These are phyloP conservation scores for Phoenix roebelenii DNA, from an alignment of 176 grass and related monocot genomes.

Conservation along the genomic window DNA sequence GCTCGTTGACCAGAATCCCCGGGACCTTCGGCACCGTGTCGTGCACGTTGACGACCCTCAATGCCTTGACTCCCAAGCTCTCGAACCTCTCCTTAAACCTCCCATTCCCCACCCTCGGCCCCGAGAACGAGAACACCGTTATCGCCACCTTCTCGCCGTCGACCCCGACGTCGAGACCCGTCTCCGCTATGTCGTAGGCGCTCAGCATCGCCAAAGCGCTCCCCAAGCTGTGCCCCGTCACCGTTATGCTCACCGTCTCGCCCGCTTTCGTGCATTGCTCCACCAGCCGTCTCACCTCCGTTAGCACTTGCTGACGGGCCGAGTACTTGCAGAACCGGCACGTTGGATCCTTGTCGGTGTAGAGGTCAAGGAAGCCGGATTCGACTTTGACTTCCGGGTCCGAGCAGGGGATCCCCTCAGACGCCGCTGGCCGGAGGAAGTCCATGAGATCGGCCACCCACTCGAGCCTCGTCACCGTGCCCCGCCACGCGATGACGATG, in stretches of 20 bases:
- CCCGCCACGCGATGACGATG: conserved; percentile 75
- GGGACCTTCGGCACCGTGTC: conserved; percentile 71
- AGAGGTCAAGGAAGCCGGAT: conserved; percentile 67
- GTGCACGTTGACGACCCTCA: conserved; percentile 77
- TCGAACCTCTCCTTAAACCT: conserved; percentile 64
- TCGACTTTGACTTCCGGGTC: conserved; percentile 60
- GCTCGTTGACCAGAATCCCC: conserved; percentile 70
- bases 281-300: conserved; percentile 56
- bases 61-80: conserved; percentile 48
- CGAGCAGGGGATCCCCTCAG: conserved; percentile 59
- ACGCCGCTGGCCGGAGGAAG: conserved; percentile 43
- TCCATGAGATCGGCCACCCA: conserved; percentile 86
- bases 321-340: conserved; percentile 96
- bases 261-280: conserved; percentile 20
- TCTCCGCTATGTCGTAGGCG: conserved; percentile 84
- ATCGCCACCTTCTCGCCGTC: conserved; percentile 20
- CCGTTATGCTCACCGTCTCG: conserved; percentile 59
- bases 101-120: conserved; percentile 67
- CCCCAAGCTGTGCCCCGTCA: conserved; percentile 82
- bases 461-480: conserved; percentile 72
- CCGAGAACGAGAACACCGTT: conserved; percentile 65
- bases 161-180: conserved; percentile 12
- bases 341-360: conserved; percentile 59
- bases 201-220: conserved; percentile 63
- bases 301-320: conserved; percentile 63